Evolutionary conservation across 208 protist genomes (phyloP).

Genomic region (Tetramitus jugosus): DNA sequence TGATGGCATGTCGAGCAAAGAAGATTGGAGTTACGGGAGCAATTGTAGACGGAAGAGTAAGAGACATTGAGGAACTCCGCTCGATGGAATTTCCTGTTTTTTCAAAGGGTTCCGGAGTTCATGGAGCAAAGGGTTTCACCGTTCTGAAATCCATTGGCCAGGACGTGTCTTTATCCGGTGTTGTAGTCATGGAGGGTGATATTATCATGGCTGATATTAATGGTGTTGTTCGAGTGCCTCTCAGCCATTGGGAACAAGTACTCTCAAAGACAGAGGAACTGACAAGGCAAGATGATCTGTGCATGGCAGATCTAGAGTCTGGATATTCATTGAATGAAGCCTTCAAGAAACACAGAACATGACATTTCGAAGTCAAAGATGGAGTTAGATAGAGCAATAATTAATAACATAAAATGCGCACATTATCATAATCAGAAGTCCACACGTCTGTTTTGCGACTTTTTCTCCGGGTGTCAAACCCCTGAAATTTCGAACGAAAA

Average conservation of each 20-base stretch:
- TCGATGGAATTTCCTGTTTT: neutral
- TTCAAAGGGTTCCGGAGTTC: neutral
- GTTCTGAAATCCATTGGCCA: neutral
- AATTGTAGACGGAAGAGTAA: neutral
- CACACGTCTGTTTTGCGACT: too few relatives aligned
- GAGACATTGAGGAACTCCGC: neutral
- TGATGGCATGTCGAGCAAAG: neutral
- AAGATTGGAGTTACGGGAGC: neutral
- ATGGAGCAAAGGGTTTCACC: neutral
- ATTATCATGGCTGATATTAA: neutral
- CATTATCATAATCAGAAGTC: too few relatives aligned
- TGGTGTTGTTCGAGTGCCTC: neutral
- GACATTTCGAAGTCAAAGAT: too few relatives aligned
- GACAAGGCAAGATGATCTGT: neutral
- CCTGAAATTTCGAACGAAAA: too few relatives aligned
- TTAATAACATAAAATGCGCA: too few relatives aligned
- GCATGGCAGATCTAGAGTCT: neutral
- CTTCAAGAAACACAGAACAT: neutral
- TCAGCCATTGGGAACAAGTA: neutral
- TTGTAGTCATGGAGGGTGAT: neutral
- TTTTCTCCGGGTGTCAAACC: too few relatives aligned
- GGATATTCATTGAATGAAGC: neutral
- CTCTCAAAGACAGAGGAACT: neutral
- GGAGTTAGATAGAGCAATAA: too few relatives aligned
- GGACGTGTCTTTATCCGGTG: neutral